Conservation (phyloP, 345 rosid species). For the Rhizophora mangle region DNA sequence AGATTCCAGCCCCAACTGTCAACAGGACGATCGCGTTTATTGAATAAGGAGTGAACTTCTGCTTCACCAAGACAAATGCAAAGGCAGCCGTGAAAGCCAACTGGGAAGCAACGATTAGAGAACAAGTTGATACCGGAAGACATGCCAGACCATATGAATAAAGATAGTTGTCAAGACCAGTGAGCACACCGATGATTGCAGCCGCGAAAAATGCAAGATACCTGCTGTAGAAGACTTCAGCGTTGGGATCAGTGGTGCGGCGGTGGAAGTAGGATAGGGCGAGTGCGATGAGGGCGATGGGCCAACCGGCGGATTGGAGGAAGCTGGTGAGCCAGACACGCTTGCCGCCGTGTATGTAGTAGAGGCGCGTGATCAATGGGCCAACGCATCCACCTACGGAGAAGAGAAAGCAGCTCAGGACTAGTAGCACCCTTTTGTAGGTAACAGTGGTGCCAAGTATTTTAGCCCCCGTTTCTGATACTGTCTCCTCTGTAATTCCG, state of each 20-base stretch:
- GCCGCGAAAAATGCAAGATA: conserved; percentile 35
- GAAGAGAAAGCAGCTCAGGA: conserved; percentile 50
- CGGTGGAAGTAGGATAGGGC: conserved; percentile 39
- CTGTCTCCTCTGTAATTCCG: neutral
- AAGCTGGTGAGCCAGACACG: conserved; percentile 73
- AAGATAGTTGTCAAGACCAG: conserved; percentile 64
- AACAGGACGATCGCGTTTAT: conserved; percentile 61
- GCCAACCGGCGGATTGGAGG: conserved; percentile 67
- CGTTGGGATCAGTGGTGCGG: conserved; percentile 19
- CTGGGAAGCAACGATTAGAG: conserved; percentile 63
- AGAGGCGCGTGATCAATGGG: conserved; percentile 68
- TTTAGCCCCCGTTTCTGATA: neutral
- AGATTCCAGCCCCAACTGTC: conserved; percentile 60
- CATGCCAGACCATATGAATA: conserved; percentile 63
- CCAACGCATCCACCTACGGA: conserved; percentile 62
- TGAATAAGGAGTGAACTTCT: conserved; percentile 57
- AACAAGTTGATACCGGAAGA: conserved; percentile 70
- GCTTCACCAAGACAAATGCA: conserved; percentile 62
- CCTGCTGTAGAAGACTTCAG: conserved; percentile 39
- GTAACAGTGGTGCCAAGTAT: neutral
- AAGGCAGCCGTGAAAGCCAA: conserved; percentile 69
- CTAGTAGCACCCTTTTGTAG: conserved; percentile 32
- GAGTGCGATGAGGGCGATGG: conserved; percentile 47
- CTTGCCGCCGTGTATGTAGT: conserved; percentile 69
- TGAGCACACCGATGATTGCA: conserved; percentile 43